Evolutionary conservation across 176 grass and related monocot species (phyloP).

Genomic region (Musa troglodytarum): DNA sequence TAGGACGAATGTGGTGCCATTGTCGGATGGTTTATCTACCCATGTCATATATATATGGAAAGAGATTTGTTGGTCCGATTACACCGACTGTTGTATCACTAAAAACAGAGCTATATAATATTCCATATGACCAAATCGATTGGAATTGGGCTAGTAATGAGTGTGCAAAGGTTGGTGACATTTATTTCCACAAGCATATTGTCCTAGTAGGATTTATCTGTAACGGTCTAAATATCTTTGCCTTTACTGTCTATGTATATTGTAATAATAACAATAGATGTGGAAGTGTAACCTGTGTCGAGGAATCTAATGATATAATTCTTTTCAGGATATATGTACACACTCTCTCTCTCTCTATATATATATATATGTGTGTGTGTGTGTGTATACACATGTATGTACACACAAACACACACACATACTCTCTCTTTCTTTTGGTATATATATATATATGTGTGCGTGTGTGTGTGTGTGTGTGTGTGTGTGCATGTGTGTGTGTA

Average conservation of each 20-base stretch:
- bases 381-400: too few species aligned
- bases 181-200: neutral
- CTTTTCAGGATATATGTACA: too few species aligned
- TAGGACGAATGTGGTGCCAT: slow-evolving; percentile 95
- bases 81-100: slow-evolving; percentile 51
- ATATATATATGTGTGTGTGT: too few species aligned
- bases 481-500: too few species aligned
- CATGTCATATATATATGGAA: slow-evolving; percentile 93
- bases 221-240: neutral
- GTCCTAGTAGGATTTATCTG: neutral
- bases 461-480: too few species aligned
- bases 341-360: too few species aligned
- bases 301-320: too few species aligned
- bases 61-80: slow-evolving; percentile 73
- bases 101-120: slow-evolving; percentile 63
- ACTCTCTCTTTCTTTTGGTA: too few species aligned
- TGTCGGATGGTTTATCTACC: slow-evolving; percentile 96
- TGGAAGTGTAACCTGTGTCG: too few species aligned
- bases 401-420: too few species aligned
- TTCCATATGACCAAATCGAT: slow-evolving; percentile 56
- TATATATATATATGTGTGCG: too few species aligned
- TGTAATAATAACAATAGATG: too few species aligned
- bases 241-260: neutral
- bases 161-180: slow-evolving; percentile 81
- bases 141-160: slow-evolving; percentile 83